Evolutionary conservation across 2,329 filamentous ascomycete genomes (phyloP).

Genomic region (Zymoseptoria ardabiliae): DNA sequence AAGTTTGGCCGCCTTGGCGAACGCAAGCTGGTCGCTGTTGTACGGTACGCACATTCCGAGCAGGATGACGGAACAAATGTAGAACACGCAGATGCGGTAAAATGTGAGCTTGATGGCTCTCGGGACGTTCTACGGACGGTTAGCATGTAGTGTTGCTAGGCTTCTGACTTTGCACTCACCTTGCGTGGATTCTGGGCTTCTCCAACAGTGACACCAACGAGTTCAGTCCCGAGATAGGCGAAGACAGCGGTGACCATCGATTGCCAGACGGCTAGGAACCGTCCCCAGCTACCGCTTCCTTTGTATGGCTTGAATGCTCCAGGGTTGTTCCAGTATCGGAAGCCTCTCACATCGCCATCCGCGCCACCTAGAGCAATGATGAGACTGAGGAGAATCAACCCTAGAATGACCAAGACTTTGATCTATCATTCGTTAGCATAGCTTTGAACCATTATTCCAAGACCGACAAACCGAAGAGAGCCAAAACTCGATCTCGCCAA

Average conservation of each 20-base stretch:
- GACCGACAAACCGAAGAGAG: slow-evolving; percentile 29
- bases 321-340: slow-evolving; percentile 37
- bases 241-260: slow-evolving; percentile 67
- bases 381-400: slow-evolving; percentile 38
- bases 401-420: slow-evolving; percentile 41
- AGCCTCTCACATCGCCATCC: slow-evolving; percentile 31
- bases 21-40: slow-evolving; percentile 52
- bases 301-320: slow-evolving; percentile 40
- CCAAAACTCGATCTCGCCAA: slow-evolving; percentile 45
- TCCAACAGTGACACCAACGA: slow-evolving; percentile 70
- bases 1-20: slow-evolving; percentile 45
- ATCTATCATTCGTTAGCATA: slow-evolving; percentile 16
- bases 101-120: slow-evolving; percentile 74
- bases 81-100: slow-evolving; percentile 76
- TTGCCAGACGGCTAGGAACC: slow-evolving; percentile 39
- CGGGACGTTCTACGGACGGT: slow-evolving; percentile 54
- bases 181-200: slow-evolving; percentile 67
- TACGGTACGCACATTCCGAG: slow-evolving; percentile 72
- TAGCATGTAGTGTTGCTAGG: not conserved
- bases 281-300: slow-evolving; percentile 28
- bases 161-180: not conserved
- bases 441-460: not conserved
- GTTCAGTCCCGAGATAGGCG: slow-evolving; percentile 68
- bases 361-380: slow-evolving; percentile 24
- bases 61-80: slow-evolving; percentile 64